These are phyloP conservation scores for Wickerhamiella domercqiae DNA, from an alignment of 805 yeast species.

Conservation along the genomic window DNA sequence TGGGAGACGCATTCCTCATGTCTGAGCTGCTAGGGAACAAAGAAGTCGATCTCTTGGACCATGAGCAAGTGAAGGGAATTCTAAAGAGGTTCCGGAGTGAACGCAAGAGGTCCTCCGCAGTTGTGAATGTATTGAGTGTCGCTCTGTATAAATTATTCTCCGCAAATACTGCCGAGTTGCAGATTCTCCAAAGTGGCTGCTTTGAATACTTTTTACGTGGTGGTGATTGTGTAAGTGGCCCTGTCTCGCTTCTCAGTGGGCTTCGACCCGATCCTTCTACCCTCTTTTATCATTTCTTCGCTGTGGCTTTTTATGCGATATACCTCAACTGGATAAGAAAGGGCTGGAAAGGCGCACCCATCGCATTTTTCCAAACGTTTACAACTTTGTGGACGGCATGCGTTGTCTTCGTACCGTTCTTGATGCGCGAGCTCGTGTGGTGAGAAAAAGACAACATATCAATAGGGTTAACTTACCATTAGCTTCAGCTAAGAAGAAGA, in stretches of 20 bases:
- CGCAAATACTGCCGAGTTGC: conserved; percentile 54
- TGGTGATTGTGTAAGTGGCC: conserved; percentile 62
- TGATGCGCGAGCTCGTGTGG: conserved; percentile 26
- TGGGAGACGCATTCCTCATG: conserved; percentile 65
- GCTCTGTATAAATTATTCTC: conserved; percentile 85
- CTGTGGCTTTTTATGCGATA: conserved; percentile 78
- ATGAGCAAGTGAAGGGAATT: conserved; percentile 39
- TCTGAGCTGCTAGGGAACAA: conserved; percentile 46
- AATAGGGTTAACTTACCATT: no score
- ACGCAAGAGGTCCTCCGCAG: conserved; percentile 67
- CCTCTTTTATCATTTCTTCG: conserved; percentile 72
- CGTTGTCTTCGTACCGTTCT: conserved; percentile 63
- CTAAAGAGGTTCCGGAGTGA: conserved; percentile 56
- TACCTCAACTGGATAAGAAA: conserved; percentile 47
- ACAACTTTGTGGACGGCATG: conserved; percentile 60
- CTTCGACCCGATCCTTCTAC: conserved; percentile 57
- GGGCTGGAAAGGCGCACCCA: conserved; percentile 52
- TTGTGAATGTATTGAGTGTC: conserved; percentile 76
- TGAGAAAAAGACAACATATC: no score
- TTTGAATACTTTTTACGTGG: conserved; percentile 74
- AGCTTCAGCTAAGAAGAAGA: no score
- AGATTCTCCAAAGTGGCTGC: conserved; percentile 72
- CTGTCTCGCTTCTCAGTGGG: conserved; percentile 74
- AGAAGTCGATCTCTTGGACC: conserved; percentile 40
- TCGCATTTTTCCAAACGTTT: conserved; percentile 55